A percentile compares a stretch with the other conserved stretches of the same genome.
phyloP scores from a whole-genome alignment of 257 asterid genomes.

The Solanum appendiculatum region DNA sequence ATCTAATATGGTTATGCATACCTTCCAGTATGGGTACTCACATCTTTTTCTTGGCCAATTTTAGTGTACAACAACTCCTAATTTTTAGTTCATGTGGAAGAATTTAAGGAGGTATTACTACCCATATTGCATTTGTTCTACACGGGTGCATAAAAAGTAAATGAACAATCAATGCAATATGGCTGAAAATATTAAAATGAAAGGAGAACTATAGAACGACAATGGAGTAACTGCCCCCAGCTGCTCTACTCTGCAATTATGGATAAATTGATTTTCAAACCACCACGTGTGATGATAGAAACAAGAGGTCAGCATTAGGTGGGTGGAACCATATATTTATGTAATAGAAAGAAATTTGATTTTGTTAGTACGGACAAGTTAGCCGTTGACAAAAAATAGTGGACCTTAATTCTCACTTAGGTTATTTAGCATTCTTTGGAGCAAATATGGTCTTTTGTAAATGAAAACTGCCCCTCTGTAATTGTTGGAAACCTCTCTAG shows the following conservation, averaged over 20 bases:
- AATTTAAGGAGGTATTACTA: neutral
- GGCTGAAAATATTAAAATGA: neutral
- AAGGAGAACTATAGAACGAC: neutral
- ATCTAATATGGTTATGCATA: neutral
- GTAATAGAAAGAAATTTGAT: neutral
- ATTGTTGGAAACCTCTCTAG: neutral
- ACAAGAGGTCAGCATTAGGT: neutral
- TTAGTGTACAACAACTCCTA: neutral
- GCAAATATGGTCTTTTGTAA: neutral
- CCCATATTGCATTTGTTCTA: neutral
- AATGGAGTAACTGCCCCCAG: no score
- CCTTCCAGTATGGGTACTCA: neutral
- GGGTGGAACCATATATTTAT: neutral
- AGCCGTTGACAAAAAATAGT: neutral
- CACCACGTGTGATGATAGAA: neutral
- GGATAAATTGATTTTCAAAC: neutral
- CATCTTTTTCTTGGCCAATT: neutral
- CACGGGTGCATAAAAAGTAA: neutral
- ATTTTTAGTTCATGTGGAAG: neutral
- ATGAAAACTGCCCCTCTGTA: neutral
- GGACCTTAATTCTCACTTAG: neutral
- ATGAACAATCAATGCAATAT: neutral
- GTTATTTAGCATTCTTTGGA: neutral
- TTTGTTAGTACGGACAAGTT: neutral
- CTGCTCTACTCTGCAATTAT: neutral